Evolutionary conservation across 371 early-diverging fungal species (phyloP), one percentile per base, ranked within the genome.

Genomic region (Lichtheimia corymbifera): DNA sequence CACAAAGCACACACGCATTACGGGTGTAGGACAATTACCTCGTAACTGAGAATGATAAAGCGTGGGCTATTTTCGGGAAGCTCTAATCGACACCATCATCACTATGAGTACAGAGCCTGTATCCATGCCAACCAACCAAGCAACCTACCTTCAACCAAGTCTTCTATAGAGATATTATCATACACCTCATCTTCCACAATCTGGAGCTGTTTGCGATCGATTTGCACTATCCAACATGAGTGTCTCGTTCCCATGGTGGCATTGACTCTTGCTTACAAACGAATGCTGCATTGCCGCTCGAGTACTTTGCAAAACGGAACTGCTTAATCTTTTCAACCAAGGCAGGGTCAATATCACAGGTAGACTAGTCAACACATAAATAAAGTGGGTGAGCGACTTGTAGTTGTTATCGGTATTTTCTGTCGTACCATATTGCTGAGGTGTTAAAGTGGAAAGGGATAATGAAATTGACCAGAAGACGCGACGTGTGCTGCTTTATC

Each of bases 51-150:
- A 30, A 91, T 72, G 17, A 91, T 63, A 51, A 84, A 91, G 4
- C 91, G 83, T 15, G 91, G 91, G 15, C 77, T 66, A 47, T 83
- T 85, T 24, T 90, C 91, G 1, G 91, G 91, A 17, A 91, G 72
- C 64, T 85, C 84, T 82, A 60, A 30, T 5, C 30, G n/a, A 22
- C 22, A 22, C 22, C 22, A 22, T 22, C 35, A 35, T 6, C 35
- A 35, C 35, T 2, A 17, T 40, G 12, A 40, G 15, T n/a, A 30
- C 35, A 28, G 14, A 15, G 27, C 25, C 43, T 13, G 18, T 35
- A 9, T 22, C 41, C 11, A 22, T 22, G 25, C 52, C 25, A 50
- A 28, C 14, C 55, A 20, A 22, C 11, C 3, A 22, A 22, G 22
- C 22, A 27, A 22, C 11, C 3, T 69, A 79, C 80, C 78, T 28